phyloP scores from a whole-genome alignment of 805 yeast species.

The Yarrowia sp. region DNA sequence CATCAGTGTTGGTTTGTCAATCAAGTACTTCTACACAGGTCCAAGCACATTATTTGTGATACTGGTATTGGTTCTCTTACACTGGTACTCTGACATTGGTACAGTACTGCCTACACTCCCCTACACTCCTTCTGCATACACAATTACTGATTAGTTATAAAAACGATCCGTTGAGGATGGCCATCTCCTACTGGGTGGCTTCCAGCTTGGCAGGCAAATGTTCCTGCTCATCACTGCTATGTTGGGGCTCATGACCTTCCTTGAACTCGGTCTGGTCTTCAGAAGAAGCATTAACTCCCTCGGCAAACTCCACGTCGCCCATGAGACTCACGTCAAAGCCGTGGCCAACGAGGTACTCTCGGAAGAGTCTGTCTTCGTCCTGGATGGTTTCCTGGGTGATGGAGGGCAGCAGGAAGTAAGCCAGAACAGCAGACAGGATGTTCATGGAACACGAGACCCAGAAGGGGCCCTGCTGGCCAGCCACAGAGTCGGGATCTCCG shows the following conservation, averaged over 20 bases:
- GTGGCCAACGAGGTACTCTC: conserved; percentile 60
- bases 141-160: conserved; percentile 1
- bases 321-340: conserved; percentile 60
- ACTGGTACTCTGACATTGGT: too few relatives aligned
- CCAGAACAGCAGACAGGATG: conserved; percentile 63
- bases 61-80: too few relatives aligned
- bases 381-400: conserved; percentile 80
- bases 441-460: conserved; percentile 78
- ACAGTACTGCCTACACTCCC: too few relatives aligned
- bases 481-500: conserved; percentile 37
- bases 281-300: not conserved
- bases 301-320: conserved; percentile 16
- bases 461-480: conserved; percentile 73
- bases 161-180: not conserved
- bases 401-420: conserved; percentile 69
- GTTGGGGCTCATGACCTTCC: not conserved
- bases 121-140: not conserved
- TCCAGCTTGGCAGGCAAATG: not conserved
- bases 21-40: too few relatives aligned
- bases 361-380: conserved; percentile 69
- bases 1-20: too few relatives aligned
- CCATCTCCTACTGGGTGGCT: not conserved
- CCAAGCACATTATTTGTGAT: too few relatives aligned
- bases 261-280: conserved; percentile 2
- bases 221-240: not conserved